phyloP scores from a whole-genome alignment of 169 alveolate genomes.

The Eimeria acervulina region DNA sequence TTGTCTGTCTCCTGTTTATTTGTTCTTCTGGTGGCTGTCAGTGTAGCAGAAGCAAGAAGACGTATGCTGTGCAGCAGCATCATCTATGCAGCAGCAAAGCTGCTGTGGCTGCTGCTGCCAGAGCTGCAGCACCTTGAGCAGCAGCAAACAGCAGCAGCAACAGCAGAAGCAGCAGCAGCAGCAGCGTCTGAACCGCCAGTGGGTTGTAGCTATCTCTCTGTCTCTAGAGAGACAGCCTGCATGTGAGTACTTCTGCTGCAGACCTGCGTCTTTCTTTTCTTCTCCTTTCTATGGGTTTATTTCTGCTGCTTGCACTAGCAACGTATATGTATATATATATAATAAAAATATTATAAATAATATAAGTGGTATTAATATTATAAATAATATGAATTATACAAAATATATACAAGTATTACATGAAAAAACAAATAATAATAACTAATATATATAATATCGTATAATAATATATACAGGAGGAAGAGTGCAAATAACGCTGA shows the following conservation, averaged over 20 bases:
- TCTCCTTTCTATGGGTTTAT: not conserved
- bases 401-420: no score
- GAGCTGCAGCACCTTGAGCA: not conserved
- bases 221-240: not conserved
- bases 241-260: not conserved
- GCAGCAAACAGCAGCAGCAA: not conserved
- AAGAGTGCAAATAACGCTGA: no score
- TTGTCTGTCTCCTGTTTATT: not conserved
- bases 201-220: not conserved
- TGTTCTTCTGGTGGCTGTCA: not conserved
- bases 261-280: not conserved
- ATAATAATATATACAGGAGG: no score
- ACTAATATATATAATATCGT: no score
- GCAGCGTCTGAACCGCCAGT: not conserved
- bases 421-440: no score
- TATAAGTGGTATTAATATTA: no score
- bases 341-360: no score
- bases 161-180: not conserved
- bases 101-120: not conserved
- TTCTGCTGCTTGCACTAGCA: no score
- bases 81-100: not conserved
- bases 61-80: not conserved
- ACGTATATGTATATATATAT: no score
- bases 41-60: not conserved
- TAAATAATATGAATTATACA: no score